phyloP scores from a whole-genome alignment of 768 basidiomycete species.

The Collybia nuda region DNA sequence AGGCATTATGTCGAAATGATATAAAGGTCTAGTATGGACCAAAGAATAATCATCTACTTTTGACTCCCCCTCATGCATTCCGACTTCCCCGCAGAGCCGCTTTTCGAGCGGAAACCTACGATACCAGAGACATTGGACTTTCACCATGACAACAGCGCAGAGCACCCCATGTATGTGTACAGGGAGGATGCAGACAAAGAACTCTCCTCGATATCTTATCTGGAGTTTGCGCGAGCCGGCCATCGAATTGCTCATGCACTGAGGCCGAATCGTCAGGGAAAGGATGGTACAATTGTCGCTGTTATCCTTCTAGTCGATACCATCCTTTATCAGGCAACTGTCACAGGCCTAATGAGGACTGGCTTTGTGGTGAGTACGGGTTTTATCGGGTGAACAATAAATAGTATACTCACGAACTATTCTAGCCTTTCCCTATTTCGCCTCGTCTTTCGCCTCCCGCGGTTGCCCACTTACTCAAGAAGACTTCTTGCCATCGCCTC shows the following conservation, averaged over 20 bases:
- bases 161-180: constrained; percentile 16
- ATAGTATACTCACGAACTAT: not conserved
- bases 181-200: constrained; percentile 12
- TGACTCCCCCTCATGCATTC: no score
- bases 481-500: constrained; percentile 36
- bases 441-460: constrained; percentile 36
- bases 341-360: constrained; percentile 28
- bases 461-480: constrained; percentile 32
- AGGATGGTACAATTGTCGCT: constrained; percentile 22
- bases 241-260: constrained; percentile 34
- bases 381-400: no score
- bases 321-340: constrained; percentile 34
- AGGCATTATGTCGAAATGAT: no score
- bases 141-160: constrained; percentile 17
- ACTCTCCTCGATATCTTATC: constrained; percentile 23
- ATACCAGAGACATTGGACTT: constrained; percentile 20
- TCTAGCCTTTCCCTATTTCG: constrained; percentile 41
- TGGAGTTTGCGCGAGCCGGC: constrained; percentile 39
- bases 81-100: no score
- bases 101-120: not conserved
- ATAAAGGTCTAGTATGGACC: no score
- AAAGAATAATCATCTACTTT: no score
- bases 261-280: constrained; percentile 21
- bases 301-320: constrained; percentile 24
- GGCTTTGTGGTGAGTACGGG: constrained; percentile 25